Conservation (phyloP, 2,329 filamentous ascomycete genomes). For the Nemania bipapillata region DNA sequence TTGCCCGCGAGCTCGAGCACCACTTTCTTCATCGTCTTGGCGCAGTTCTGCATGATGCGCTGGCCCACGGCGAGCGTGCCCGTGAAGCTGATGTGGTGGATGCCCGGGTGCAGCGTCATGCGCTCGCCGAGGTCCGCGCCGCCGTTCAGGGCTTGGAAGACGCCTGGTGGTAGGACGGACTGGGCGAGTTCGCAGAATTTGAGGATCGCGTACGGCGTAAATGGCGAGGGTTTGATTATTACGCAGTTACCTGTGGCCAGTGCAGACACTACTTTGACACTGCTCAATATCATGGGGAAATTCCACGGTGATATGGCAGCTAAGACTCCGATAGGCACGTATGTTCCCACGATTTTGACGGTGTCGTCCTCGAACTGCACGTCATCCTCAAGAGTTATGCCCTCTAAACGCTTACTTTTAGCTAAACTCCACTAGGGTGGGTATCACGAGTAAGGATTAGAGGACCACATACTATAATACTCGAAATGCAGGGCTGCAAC, state of each 20-base stretch:
- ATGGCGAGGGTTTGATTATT: slow-evolving; percentile 69
- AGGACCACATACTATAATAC: slow-evolving; percentile 51
- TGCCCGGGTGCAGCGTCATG: slow-evolving; percentile 64
- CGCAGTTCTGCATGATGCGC: slow-evolving; percentile 61
- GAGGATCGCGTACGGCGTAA: slow-evolving; percentile 63
- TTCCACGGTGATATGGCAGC: slow-evolving; percentile 72
- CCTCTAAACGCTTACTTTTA: slow-evolving; percentile 42
- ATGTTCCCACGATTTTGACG: slow-evolving; percentile 56
- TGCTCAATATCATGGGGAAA: slow-evolving; percentile 61
- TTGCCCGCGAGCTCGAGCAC: slow-evolving; percentile 68
- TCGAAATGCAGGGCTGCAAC: slow-evolving; percentile 54
- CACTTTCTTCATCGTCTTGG: slow-evolving; percentile 64
- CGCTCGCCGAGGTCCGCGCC: slow-evolving; percentile 64
- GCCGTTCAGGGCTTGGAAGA: slow-evolving; percentile 66
- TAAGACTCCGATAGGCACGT: slow-evolving; percentile 61
- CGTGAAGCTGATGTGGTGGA: slow-evolving; percentile 69
- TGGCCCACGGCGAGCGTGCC: slow-evolving; percentile 65
- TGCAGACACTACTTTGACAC: slow-evolving; percentile 63
- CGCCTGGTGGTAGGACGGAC: slow-evolving; percentile 64
- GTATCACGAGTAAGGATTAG: not conserved
- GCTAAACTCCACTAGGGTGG: not conserved
- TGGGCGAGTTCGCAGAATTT: slow-evolving; percentile 64
- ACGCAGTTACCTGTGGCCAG: slow-evolving; percentile 65
- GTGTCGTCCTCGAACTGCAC: slow-evolving; percentile 60
- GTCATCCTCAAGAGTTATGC: slow-evolving; percentile 57